Base-by-base conservation (phyloP, 1,139 yeast genomes). In the Nakaseomyces delphensis region DNA sequence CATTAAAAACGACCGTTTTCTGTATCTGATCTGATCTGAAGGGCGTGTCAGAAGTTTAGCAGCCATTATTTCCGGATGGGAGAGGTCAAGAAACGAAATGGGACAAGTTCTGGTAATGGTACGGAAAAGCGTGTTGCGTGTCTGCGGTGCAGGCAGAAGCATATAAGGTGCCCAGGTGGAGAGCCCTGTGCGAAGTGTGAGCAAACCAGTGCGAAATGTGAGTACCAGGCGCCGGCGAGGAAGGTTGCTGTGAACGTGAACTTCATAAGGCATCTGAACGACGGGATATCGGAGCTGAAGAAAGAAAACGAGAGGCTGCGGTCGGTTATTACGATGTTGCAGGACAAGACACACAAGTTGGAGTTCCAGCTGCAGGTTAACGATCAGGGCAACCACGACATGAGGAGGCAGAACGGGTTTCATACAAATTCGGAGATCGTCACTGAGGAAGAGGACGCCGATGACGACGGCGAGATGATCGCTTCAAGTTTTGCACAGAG, bases 131-230 rank as follows among this genome's bases (percentile, higher is more conserved):
- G 51, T 39, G 42, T 55, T 39, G 64, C 64, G 1, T 84, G 94
- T 57, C 76, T 78, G 13, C 64, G 87, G 39, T 84, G 95, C 56
- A 68, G 94, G 33, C 73, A 77, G 40, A 70, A 91, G 44, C 94
- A 84, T 60, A 78, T 81, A 31, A 74, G 83, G 49, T 84, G 95
- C 56, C 87, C 87, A 9, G 93, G 93, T 1, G 91, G 86, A 1
- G 74, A 78, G 28, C 86, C 89, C 0, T 84, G 95, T 59, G 64
- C 68, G 43, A 79, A 79, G 54, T 84, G 95, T 58, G 65, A 63
- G 15, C 61, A 71, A 40, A 76, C 83, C 14, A 72, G 70, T 43
- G 67, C 79, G 2, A 69, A 70, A 27, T 84, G 95, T 65, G 87
- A 82, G 54, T 84, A 83, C 52, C 73, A 77, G 18, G 91, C 82